Conservation (phyloP, 306 rosid species). For the Cucurbita maxima region DNA sequence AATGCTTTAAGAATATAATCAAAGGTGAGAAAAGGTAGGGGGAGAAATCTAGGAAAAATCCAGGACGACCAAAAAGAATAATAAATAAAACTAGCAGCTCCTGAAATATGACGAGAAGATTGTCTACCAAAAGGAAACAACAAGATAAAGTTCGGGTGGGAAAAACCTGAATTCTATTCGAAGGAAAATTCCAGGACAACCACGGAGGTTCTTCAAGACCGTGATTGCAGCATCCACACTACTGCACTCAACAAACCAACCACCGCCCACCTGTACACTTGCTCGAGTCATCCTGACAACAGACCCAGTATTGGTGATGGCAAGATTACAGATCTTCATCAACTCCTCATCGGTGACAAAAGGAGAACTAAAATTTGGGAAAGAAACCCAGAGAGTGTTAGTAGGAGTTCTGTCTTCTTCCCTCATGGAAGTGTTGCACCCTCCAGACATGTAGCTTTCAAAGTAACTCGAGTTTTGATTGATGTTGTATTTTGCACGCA, state of each 20-base stretch:
- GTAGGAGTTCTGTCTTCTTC: constrained; percentile 49
- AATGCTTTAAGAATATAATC: background rate
- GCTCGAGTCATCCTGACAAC: constrained; percentile 44
- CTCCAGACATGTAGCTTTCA: constrained; percentile 39
- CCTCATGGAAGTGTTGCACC: constrained; percentile 20
- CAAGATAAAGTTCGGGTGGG: background rate
- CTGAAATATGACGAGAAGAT: background rate
- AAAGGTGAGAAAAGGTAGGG: background rate
- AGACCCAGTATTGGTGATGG: constrained; percentile 46
- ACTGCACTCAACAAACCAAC: constrained; percentile 72
- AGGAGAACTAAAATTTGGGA: constrained; percentile 34
- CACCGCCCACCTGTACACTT: constrained; percentile 41
- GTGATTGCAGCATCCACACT: constrained; percentile 49
- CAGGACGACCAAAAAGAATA: constrained; percentile 1
- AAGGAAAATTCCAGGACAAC: constrained; percentile 62
- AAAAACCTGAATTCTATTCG: constrained; percentile 58
- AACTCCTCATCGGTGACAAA: constrained; percentile 54
- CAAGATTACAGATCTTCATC: constrained; percentile 48
- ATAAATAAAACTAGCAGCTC: background rate
- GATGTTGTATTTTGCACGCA: constrained; percentile 42
- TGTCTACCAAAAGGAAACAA: background rate
- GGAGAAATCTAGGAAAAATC: constrained; percentile 38
- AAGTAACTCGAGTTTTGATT: constrained; percentile 33
- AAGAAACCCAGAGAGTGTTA: constrained; percentile 39
- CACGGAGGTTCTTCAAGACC: constrained; percentile 43